phyloP scores from a whole-genome alignment of 2,329 filamentous ascomycete species.

The Aspergillus glaucus region DNA sequence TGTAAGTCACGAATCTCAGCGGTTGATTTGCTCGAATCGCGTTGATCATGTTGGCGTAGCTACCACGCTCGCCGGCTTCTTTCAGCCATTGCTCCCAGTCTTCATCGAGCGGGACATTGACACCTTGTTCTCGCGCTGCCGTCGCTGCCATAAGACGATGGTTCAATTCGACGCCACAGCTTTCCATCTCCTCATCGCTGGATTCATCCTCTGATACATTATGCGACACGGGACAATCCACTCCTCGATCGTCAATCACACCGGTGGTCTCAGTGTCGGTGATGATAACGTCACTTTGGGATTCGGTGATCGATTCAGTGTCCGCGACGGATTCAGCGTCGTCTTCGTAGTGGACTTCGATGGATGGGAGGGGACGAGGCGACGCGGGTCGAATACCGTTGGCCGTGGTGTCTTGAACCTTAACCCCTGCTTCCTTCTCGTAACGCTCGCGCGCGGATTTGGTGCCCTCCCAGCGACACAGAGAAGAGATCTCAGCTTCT shows the following conservation, averaged over 20 bases:
- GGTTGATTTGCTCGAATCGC: constrained; percentile 33
- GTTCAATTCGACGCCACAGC: constrained; percentile 48
- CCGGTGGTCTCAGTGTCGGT: constrained; percentile 8
- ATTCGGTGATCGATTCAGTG: constrained; percentile 16
- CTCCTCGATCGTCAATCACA: constrained; percentile 18
- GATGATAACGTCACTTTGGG: constrained; percentile 17
- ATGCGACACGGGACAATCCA: constrained; percentile 17
- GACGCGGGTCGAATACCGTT: constrained; percentile 49
- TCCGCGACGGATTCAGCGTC: constrained; percentile 17
- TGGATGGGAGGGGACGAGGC: constrained; percentile 30
- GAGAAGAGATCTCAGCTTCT: constrained; percentile 52
- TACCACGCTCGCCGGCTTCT: constrained; percentile 48
- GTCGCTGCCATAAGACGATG: constrained; percentile 48
- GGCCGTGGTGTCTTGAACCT: constrained; percentile 56
- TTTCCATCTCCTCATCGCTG: constrained; percentile 43
- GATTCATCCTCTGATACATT: constrained; percentile 33
- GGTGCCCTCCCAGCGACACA: constrained; percentile 55
- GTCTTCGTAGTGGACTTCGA: constrained; percentile 27
- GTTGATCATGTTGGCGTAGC: constrained; percentile 35
- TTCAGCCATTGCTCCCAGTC: constrained; percentile 55
- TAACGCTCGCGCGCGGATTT: constrained; percentile 43
- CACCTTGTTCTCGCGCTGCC: constrained; percentile 47
- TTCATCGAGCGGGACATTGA: constrained; percentile 38
- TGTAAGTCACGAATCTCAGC: constrained; percentile 24
- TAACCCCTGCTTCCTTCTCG: constrained; percentile 51